Evolutionary conservation across 2,329 filamentous ascomycete genomes (phyloP).

Genomic region (Fusarium sp.): DNA sequence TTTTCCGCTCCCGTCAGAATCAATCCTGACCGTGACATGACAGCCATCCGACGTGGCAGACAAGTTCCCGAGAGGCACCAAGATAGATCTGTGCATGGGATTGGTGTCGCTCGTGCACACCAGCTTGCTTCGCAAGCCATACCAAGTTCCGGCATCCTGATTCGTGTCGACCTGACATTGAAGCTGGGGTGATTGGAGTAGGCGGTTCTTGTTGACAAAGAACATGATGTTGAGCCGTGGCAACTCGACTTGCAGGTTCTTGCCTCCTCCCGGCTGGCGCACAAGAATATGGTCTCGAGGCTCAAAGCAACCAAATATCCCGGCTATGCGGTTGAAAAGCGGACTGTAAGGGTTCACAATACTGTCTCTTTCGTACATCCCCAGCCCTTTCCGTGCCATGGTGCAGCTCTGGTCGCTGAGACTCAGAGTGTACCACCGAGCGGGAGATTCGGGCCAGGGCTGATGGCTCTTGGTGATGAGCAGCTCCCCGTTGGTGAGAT

Average conservation of each 20-base stretch:
- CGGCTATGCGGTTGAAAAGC: slow-evolving; percentile 30
- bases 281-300: slow-evolving; percentile 30
- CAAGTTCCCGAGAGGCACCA: slow-evolving; percentile 62
- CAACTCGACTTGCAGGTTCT: slow-evolving; percentile 60
- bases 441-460: slow-evolving; percentile 31
- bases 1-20: slow-evolving; percentile 34
- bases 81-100: slow-evolving; percentile 59
- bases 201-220: slow-evolving; percentile 54
- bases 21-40: slow-evolving; percentile 45
- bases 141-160: slow-evolving; percentile 71
- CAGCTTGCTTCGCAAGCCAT: slow-evolving; percentile 71
- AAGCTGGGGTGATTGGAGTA: slow-evolving; percentile 63
- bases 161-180: slow-evolving; percentile 62
- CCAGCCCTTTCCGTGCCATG: neutral
- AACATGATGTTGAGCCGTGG: slow-evolving; percentile 65
- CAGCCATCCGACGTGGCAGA: slow-evolving; percentile 22
- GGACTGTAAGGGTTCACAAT: slow-evolving; percentile 40
- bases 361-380: slow-evolving; percentile 5
- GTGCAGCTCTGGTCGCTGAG: slow-evolving; percentile 26
- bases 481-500: slow-evolving; percentile 32
- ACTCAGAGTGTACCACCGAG: slow-evolving; percentile 25
- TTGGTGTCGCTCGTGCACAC: slow-evolving; percentile 64
- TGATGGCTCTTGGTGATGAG: slow-evolving; percentile 31
- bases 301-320: slow-evolving; percentile 39
- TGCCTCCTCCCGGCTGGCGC: slow-evolving; percentile 27